Evolutionary conservation across 2,329 filamentous ascomycete genomes (phyloP).

Genomic region (Dothistroma pini): DNA sequence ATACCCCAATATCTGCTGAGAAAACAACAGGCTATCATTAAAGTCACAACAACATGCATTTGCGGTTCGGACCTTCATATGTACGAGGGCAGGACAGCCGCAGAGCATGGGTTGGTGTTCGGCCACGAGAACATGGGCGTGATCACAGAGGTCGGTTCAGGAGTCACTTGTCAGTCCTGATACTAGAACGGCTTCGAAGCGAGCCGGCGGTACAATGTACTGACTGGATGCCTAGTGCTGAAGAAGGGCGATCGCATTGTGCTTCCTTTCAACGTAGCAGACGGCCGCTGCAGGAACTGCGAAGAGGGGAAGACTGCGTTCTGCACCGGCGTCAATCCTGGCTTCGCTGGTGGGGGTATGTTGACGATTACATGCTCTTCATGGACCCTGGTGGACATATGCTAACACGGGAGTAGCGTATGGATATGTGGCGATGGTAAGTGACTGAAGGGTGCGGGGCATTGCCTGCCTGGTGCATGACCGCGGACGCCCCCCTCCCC

Average conservation of each 20-base stretch:
- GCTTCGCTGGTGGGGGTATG: conserved; percentile 2
- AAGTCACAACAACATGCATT: conserved; percentile 58
- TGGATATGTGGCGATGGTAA: conserved; percentile 51
- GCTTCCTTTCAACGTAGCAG: conserved; percentile 63
- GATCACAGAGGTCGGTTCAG: conserved; percentile 51
- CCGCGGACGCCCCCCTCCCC: too few relatives aligned
- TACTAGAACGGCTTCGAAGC: neutral
- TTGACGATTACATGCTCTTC: neutral
- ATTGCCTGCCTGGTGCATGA: too few relatives aligned
- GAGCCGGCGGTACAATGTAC: neutral
- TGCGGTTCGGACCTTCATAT: conserved; percentile 40
- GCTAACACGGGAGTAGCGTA: conserved; percentile 34
- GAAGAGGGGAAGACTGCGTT: conserved; percentile 63
- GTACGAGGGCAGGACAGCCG: conserved; percentile 64
- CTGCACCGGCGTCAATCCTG: conserved; percentile 50
- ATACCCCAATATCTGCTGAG: neutral
- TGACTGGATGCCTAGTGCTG: conserved; percentile 30
- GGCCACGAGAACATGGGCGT: conserved; percentile 46
- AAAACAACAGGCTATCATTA: conserved; percentile 59
- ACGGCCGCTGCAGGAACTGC: conserved; percentile 61
- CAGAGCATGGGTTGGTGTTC: conserved; percentile 60
- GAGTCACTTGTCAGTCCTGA: conserved; percentile 49
- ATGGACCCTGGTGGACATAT: neutral
- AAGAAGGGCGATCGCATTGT: conserved; percentile 63
- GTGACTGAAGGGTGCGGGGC: neutral